Evolutionary conservation across 2,329 filamentous ascomycete species (phyloP).

Genomic region (Colletotrichum cordylinicola): DNA sequence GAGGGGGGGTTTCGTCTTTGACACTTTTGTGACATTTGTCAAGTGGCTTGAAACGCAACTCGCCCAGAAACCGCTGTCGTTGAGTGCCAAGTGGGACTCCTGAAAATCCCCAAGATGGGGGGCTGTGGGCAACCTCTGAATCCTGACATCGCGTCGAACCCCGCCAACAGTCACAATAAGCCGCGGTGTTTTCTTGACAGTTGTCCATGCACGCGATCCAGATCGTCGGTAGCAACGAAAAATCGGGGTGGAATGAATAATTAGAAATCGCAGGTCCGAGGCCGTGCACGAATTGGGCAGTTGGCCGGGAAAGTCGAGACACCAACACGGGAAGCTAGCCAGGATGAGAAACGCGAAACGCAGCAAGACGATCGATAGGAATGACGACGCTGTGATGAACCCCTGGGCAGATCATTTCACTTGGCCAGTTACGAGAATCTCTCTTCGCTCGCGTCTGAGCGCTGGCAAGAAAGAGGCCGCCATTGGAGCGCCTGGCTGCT

Average conservation of each 20-base stretch:
- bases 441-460: not conserved
- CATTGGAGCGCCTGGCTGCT: not conserved
- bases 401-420: not conserved
- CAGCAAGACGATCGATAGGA: not conserved
- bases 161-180: not conserved
- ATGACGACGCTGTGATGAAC: not conserved
- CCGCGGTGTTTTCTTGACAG: not conserved
- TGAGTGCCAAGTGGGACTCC: slow-evolving; percentile 14
- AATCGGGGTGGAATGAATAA: not conserved
- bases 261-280: not conserved
- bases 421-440: not conserved
- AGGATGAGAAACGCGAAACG: slow-evolving; percentile 8
- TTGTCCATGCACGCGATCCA: not conserved
- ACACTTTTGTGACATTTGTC: slow-evolving; percentile 5
- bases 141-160: not conserved
- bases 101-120: not conserved
- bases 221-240: not conserved
- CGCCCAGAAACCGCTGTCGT: slow-evolving; percentile 1
- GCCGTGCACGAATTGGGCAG: not conserved
- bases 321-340: not conserved
- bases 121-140: not conserved
- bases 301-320: not conserved
- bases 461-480: not conserved
- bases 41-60: slow-evolving; percentile 8
- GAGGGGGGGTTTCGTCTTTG: slow-evolving; percentile 11